Evolutionary conservation across 2,329 filamentous ascomycete genomes (phyloP), one percentile per base, ranked within the genome.

Genomic region (Dissoconium aciculare): DNA sequence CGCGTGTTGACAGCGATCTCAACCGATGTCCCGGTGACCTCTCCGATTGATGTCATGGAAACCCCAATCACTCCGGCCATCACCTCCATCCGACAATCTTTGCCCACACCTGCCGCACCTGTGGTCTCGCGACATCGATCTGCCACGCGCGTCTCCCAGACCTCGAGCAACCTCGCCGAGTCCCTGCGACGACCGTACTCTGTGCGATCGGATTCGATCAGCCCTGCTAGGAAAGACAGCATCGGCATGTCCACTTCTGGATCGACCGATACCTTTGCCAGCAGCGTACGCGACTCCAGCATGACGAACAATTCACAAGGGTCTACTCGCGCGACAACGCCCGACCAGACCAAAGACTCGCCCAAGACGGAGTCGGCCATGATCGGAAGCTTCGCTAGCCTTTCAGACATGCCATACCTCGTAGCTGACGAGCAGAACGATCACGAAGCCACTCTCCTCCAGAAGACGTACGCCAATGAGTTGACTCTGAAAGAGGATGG

Each of bases 401-500:
- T 69, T 11, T 59, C 71, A 3, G 74, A 65, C 37, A 78, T 75
- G 50, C 63, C 62, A 33, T 71, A 71, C 0, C 67, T 70, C 1
- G 60, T 71, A n/a, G 71, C 67, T 3, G 83, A 91, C 33, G 82
- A 87, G 35, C 64, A 69, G 9, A 75, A 82, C 19, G 84, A 92
- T 28, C 72, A 77, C 1, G 87, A 93, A 52, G 77, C 71, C 4
- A 78, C 77, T 46, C 62, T 94, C n/a, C 62, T 93, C n/a, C 81
- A 85, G 51, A 91, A 79, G 57, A 93, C 85, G 0, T 94, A 72
- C 48, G 82, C 83, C 0, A 81, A 94, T 48, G 87, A 98, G 51
- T 66, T 98, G 28, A 74, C 93, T 48, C 78, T 81, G 53, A 94
- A 91, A 60, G 91, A 91, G 54, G 87, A 95, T 43, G 85, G 87